A percentile compares a stretch with the other conserved stretches of the same genome.
These are phyloP conservation scores for Rachicladosporium sp. DNA, from an alignment of 2,329 filamentous ascomycete species.

Conservation along the genomic window DNA sequence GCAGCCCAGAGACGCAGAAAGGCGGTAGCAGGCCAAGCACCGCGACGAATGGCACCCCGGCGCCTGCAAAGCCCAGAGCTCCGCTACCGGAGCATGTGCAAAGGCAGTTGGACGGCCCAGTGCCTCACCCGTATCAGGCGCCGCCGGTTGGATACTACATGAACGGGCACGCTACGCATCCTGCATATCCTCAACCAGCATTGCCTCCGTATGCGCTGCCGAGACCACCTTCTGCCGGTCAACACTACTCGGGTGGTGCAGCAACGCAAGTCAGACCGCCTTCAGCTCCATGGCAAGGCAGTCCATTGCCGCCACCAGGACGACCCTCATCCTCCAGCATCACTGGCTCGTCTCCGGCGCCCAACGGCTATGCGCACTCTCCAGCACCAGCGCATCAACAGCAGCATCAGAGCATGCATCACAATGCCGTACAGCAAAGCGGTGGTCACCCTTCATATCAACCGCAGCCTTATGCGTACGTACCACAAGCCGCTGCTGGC, in stretches of 20 bases:
- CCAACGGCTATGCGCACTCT: conserved; percentile 11
- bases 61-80: too few relatives aligned
- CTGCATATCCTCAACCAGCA: too few relatives aligned
- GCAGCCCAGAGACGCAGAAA: conserved; percentile 14
- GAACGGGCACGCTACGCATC: too few relatives aligned
- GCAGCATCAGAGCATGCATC: conserved; percentile 42
- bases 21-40: conserved; percentile 1
- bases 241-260: too few relatives aligned
- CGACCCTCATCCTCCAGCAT: conserved; percentile 12
- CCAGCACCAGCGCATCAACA: conserved; percentile 16
- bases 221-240: too few relatives aligned
- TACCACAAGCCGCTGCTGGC: background rate
- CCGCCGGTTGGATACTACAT: too few relatives aligned
- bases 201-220: too few relatives aligned
- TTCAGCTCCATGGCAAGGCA: conserved; percentile 20
- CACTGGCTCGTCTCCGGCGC: conserved; percentile 10
- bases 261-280: conserved; percentile 9
- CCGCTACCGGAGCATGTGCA: conserved; percentile 14
- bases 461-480: background rate
- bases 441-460: conserved; percentile 13
- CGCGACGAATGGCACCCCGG: too few relatives aligned
- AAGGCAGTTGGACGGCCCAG: conserved; percentile 14
- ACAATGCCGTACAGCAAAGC: conserved; percentile 18
- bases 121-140: too few relatives aligned
- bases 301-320: conserved; percentile 12